These are phyloP conservation scores for Phellopilus nigrolimitatus DNA, from an alignment of 1,284 basidiomycete genomes.

Conservation along the genomic window DNA sequence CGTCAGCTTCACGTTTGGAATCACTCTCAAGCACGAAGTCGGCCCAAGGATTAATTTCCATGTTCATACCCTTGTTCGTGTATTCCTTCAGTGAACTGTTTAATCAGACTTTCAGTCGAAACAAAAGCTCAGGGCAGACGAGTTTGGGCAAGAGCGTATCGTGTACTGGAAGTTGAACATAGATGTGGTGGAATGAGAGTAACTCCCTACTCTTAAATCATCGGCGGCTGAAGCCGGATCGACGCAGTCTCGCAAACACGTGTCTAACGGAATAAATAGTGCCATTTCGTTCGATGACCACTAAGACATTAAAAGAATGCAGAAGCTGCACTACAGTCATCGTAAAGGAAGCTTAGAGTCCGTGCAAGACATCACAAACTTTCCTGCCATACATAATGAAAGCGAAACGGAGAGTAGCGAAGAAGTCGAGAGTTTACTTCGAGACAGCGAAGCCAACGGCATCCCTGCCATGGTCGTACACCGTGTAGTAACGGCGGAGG, in stretches of 20 bases:
- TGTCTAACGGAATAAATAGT: not conserved
- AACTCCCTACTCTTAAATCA: too few relatives aligned
- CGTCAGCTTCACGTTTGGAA: too few relatives aligned
- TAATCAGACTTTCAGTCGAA: too few relatives aligned
- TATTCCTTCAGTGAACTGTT: too few relatives aligned
- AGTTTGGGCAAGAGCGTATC: too few relatives aligned
- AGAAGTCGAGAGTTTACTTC: not conserved
- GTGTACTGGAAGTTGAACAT: too few relatives aligned
- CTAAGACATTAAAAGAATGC: conserved; percentile 3
- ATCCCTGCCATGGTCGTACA: conserved; percentile 84
- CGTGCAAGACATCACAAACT: conserved; percentile 4
- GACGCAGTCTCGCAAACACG: not conserved
- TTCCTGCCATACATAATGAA: not conserved
- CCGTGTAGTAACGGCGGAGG: conserved; percentile 88
- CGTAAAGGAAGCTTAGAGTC: conserved; percentile 15
- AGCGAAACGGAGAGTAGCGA: not conserved
- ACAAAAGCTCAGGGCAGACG: too few relatives aligned
- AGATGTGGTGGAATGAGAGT: too few relatives aligned
- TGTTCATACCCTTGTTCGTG: too few relatives aligned
- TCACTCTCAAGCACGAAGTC: too few relatives aligned
- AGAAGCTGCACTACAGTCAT: conserved; percentile 1
- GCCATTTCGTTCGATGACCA: not conserved
- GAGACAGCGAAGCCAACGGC: conserved; percentile 82
- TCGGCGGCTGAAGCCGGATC: too few relatives aligned
- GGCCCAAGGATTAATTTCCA: too few relatives aligned